phyloP scores from a whole-genome alignment of 176 grass and related monocot species.

The Dendrocalamus sinicus region DNA sequence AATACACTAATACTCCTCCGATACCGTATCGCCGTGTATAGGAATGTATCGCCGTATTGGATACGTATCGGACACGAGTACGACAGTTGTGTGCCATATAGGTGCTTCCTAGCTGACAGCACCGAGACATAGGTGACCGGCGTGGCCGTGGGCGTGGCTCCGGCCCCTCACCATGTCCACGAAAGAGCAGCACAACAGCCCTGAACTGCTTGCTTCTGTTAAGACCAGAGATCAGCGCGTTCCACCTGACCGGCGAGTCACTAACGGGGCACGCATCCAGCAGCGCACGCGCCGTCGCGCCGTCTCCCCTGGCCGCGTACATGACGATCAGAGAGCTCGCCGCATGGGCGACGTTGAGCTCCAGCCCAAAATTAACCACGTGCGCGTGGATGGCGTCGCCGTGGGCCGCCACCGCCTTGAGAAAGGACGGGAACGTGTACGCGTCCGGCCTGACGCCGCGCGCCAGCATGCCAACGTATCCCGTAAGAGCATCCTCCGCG shows the following conservation, averaged over 20 bases:
- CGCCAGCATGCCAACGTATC: conserved; percentile 62
- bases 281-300: conserved; percentile 54
- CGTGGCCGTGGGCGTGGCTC: conserved; percentile 27
- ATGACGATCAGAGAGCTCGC: conserved; percentile 59
- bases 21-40: too few species aligned
- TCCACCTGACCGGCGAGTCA: conserved; percentile 53
- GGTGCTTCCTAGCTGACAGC: conserved; percentile 47
- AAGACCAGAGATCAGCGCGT: conserved; percentile 68
- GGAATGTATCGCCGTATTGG: too few species aligned
- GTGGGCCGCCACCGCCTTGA: conserved; percentile 50
- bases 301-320: conserved; percentile 57
- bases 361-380: conserved; percentile 65
- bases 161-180: conserved; percentile 55
- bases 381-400: conserved; percentile 64
- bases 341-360: conserved; percentile 43
- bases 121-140: conserved; percentile 61
- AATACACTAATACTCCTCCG: too few species aligned
- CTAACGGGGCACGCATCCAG: conserved; percentile 45
- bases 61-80: too few species aligned
- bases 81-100: too few species aligned
- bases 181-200: conserved; percentile 50
- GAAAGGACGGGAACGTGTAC: conserved; percentile 74
- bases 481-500: conserved; percentile 42
- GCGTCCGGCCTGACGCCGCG: conserved; percentile 54
- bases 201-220: conserved; percentile 48